Conservation (phyloP, 495 filamentous ascomycete genomes). For the Penicillium bovifimosum region DNA sequence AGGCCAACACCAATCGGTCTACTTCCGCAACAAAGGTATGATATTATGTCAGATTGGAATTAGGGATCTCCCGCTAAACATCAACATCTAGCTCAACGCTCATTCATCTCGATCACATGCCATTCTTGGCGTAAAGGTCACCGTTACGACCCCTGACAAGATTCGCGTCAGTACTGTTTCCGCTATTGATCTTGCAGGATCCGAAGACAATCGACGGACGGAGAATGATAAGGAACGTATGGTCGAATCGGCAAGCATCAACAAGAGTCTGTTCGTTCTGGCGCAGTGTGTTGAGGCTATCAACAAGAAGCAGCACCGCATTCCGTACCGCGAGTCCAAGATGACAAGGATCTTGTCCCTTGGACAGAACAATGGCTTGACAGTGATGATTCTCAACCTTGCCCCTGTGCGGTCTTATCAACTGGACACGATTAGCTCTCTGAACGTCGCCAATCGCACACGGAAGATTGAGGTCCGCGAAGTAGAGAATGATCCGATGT, state of each 20-base stretch:
- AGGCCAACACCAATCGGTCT: conserved; percentile 87
- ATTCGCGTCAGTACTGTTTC: conserved; percentile 76
- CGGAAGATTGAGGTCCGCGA: conserved; percentile 96
- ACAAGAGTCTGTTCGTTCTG: conserved; percentile 93
- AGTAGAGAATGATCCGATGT: conserved; percentile 87
- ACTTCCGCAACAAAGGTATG: conserved; percentile 83
- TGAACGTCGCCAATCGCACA: conserved; percentile 92
- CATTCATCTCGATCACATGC: conserved; percentile 92
- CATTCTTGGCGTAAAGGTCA: conserved; percentile 84
- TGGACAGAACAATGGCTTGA: conserved; percentile 93
- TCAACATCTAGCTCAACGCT: conserved; percentile 63
- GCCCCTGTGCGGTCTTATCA: conserved; percentile 84
- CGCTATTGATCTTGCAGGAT: conserved; percentile 93
- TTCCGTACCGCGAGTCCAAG: conserved; percentile 92
- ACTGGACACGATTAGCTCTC: conserved; percentile 84
- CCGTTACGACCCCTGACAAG: conserved; percentile 64
- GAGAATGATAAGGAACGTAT: conserved; percentile 92
- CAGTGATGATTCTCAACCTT: conserved; percentile 94
- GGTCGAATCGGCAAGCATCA: conserved; percentile 96
- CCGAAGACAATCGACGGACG: conserved; percentile 90
- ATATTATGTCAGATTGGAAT: background rate
- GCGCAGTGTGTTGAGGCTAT: conserved; percentile 97
- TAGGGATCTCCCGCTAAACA: background rate
- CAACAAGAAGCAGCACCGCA: conserved; percentile 66
- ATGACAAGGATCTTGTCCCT: conserved; percentile 93